Evolutionary conservation across 306 rosid species (phyloP), one percentile per base, ranked within the genome.

Genomic region (Trifolium fragiferum): DNA sequence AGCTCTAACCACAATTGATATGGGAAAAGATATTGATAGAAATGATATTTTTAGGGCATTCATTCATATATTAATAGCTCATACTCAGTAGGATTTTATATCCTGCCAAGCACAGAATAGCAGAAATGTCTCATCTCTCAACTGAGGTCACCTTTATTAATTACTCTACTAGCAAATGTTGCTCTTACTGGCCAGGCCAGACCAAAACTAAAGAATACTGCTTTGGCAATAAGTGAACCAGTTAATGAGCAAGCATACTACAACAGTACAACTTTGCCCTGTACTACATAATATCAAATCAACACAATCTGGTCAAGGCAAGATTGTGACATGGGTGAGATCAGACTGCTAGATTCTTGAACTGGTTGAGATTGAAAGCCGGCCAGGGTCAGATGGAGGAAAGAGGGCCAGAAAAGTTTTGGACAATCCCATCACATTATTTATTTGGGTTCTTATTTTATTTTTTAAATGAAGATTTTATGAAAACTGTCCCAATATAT

Each of bases 241-340:
- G 54, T 54, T 41, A 38, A 13, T 68, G 50, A 41, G 59, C 43
- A 73, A 21, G 16, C 10, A 57, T 68, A 68, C 38, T 1, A 20
- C 50, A 35, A 7, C 33, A 30, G 33, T 30, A 35, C 40, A 43
- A 30, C 21, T 15, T 32, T 77, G 32, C 21, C 54, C 14, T 14
- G 11, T 11, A 32, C 62, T 7, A 49, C 57, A 60, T 70, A 37
- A 71, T 30, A 30, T 25, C 64, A 41, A 72, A 64, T 53, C 21
- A 72, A 35, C 27, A 59, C 47, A 64, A 46, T 72, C 20, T 54
- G 53, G 19, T 25, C 44, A 77, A 69, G n/a, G 55, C 76, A 54
- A n/a, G 65, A 54, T 51, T 76, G 38, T 43, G 77, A 27, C 16
- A 9, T 49, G 49, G 14, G 40, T n/a, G 49, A 59, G 43, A 77